Conservation (phyloP, 495 filamentous ascomycete genomes). For the Pyrenula massariospora region DNA sequence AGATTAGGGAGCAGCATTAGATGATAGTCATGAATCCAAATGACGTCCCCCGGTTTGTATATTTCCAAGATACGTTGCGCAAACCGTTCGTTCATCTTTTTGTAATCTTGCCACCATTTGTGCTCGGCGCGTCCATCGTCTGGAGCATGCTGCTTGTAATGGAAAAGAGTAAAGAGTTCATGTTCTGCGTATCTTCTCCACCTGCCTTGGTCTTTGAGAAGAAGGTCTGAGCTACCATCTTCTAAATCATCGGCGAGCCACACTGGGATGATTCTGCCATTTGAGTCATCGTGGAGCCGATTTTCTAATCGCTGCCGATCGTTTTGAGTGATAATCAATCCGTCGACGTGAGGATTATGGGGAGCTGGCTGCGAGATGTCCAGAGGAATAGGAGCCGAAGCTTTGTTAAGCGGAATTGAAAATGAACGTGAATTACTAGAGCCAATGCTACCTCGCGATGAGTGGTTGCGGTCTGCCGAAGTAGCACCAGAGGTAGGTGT, state of each 20-base stretch:
- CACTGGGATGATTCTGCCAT: constrained; percentile 63
- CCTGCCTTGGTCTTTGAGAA: constrained; percentile 63
- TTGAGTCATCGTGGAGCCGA: constrained; percentile 54
- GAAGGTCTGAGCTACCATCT: constrained; percentile 46
- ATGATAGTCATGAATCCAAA: constrained; percentile 88
- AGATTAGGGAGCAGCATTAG: constrained; percentile 76
- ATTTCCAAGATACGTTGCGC: constrained; percentile 72
- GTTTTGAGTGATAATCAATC: constrained; percentile 46
- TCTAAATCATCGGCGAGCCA: constrained; percentile 70
- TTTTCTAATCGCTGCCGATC: constrained; percentile 59
- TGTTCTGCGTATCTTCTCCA: constrained; percentile 86
- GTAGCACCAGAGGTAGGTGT: constrained; percentile 2
- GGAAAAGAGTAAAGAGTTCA: constrained; percentile 79
- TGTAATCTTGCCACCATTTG: constrained; percentile 82
- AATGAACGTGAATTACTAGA: not conserved
- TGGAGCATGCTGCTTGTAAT: constrained; percentile 86
- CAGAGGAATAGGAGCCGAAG: constrained; percentile 60
- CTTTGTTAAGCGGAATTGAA: constrained; percentile 34
- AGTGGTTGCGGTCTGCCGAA: not conserved
- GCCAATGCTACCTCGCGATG: not conserved
- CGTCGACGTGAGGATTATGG: constrained; percentile 46
- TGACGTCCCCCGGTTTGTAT: constrained; percentile 82
- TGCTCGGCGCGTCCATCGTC: constrained; percentile 70
- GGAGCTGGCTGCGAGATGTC: constrained; percentile 42
- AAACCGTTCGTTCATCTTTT: constrained; percentile 75